Percentiles rank a stretch among this genome's conserved stretches.
These are phyloP conservation scores for Penicillium longicatenatum DNA, from an alignment of 495 filamentous ascomycete genomes.

Conservation along the genomic window DNA sequence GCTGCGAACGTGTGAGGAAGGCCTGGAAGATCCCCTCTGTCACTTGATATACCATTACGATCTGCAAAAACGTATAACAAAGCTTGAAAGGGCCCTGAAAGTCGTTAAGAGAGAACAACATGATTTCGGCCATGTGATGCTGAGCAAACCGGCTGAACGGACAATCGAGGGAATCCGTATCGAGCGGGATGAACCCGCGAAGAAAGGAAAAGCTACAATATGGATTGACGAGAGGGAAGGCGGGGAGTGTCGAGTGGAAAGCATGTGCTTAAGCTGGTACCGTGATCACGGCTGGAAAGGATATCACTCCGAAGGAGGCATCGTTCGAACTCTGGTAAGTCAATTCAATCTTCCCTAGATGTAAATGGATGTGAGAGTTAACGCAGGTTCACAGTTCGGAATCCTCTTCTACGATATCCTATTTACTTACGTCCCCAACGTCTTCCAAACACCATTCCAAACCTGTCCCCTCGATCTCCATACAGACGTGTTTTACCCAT, in stretches of 20 bases:
- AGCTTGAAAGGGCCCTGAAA: constrained; percentile 82
- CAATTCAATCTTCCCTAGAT: not conserved
- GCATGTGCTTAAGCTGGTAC: constrained; percentile 89
- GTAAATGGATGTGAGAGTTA: not conserved
- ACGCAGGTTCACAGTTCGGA: constrained; percentile 54
- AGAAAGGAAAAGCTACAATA: constrained; percentile 67
- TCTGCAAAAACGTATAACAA: constrained; percentile 86
- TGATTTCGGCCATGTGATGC: constrained; percentile 83
- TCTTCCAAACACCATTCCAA: constrained; percentile 94
- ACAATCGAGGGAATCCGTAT: constrained; percentile 76
- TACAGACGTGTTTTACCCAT: constrained; percentile 90
- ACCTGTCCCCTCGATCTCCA: constrained; percentile 91
- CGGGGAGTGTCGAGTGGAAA: constrained; percentile 81
- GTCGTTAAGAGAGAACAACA: constrained; percentile 87
- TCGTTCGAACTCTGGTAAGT: constrained; percentile 75
- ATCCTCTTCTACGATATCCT: constrained; percentile 93
- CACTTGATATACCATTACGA: constrained; percentile 94
- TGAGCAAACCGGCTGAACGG: constrained; percentile 73
- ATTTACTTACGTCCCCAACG: constrained; percentile 92
- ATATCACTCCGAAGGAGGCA: constrained; percentile 88
- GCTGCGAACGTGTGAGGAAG: constrained; percentile 80
- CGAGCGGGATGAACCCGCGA: constrained; percentile 50
- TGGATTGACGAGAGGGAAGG: constrained; percentile 79
- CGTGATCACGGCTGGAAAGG: constrained; percentile 86
- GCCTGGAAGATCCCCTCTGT: constrained; percentile 82